Evolutionary conservation across 495 filamentous ascomycete species (phyloP), one percentile per base, ranked within the genome.

Genomic region (Talaromyces wortmannii): DNA sequence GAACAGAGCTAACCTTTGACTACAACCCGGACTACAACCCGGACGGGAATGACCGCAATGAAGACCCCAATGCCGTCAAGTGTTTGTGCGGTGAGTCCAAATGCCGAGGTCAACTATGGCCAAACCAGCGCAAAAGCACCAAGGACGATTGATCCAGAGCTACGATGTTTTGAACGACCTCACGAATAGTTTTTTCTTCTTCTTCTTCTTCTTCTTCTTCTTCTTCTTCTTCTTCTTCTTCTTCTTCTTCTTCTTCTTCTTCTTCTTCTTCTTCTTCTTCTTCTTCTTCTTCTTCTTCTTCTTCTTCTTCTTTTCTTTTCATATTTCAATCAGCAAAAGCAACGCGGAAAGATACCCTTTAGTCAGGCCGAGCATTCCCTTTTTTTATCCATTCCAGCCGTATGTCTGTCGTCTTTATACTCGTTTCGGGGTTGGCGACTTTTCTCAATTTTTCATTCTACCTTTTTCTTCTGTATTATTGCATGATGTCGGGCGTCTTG

Each of bases 1-100:
- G 75, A 3, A 84, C 83, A 6, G 92, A 97, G 63, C 61, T 97
- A 10, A 95, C 89, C 0, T 96, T 97, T 53, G 90, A 95, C 61
- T 97, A 97, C 59, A 79, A 83, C 36, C 72, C 73, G 8, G 69
- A 70, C 36, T 97, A 97, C 59, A 79, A 83, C 36, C 72, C 73
- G 8, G 69, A 70, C 36, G n/a, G n/a, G n/a, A n/a, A n/a, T n/a
- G n/a, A n/a, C n/a, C n/a, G n/a, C n/a, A n/a, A n/a, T 73, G 10
- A 78, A 13, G 77, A 81, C 6, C 69, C 78, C 0, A 75, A 80
- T 52, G 75, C 77, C 62, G 79, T 84, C 2, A 72, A 68, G 47
- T 94, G 89, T 68, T 67, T 87, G 11, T 94, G 89, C 57, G 84
- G 84, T 1, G 81, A 82, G 47, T 50, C 54, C n/a, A 75, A 78